Percentiles rank a stretch among this genome's conserved stretches.
phyloP scores from a whole-genome alignment of 805 yeast species.

The Suhomyces faveliae region DNA sequence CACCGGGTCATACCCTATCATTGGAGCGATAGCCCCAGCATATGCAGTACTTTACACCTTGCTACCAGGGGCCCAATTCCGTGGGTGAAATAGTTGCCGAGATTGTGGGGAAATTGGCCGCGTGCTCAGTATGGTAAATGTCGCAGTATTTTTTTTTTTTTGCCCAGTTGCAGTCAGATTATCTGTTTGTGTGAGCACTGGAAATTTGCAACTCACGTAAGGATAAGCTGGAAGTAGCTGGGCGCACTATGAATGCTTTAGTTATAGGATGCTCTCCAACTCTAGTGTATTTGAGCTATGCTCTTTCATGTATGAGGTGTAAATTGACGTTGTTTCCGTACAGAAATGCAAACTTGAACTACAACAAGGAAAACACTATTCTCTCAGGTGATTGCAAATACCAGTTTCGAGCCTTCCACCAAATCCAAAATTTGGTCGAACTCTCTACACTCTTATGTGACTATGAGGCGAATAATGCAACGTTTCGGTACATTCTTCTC shows the following conservation, averaged over 20 bases:
- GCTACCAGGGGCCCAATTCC: neutral
- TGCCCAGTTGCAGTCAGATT: neutral
- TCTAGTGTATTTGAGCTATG: slow-evolving; percentile 14
- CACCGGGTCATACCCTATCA: neutral
- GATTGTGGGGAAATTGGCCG: neutral
- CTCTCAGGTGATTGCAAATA: neutral
- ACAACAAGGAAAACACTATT: neutral
- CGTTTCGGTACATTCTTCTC: slow-evolving; percentile 7
- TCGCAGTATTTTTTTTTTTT: no score
- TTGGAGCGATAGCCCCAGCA: neutral
- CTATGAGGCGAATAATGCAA: neutral
- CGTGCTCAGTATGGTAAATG: neutral
- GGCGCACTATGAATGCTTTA: slow-evolving; percentile 2
- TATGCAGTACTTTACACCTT: neutral
- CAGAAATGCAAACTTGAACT: slow-evolving; percentile 2
- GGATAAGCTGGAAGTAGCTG: neutral
- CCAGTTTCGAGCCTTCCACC: neutral
- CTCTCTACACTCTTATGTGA: neutral
- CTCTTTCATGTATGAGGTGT: slow-evolving; percentile 13
- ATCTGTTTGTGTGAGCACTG: neutral
- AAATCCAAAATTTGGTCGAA: neutral
- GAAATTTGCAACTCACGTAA: neutral
- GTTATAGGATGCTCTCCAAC: slow-evolving; percentile 20
- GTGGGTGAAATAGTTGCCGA: neutral
- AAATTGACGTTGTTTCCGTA: slow-evolving; percentile 11